Evolutionary conservation across 768 basidiomycete species (phyloP), one percentile per base, ranked within the genome.

Genomic region (Scleroderma citrinum): DNA sequence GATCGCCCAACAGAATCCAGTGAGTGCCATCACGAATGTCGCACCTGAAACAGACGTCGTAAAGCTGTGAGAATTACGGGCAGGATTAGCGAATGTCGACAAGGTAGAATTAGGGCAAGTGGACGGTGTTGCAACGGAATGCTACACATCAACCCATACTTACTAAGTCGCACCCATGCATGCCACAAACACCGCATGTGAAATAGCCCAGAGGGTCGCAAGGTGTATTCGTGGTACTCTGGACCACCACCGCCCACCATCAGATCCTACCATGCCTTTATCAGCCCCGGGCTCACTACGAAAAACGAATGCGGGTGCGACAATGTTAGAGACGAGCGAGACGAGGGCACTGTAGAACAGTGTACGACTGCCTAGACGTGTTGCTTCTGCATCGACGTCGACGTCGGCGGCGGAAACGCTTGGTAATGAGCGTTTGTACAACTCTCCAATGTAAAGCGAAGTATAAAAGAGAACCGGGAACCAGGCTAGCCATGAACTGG

Each of bases 1-100:
- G 45, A 97, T 76, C 5, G 92, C 92, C 90, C 88, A 96, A n/a
- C 88, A 85, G 57, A 96, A 85, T 0, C 95, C 95, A 7, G 85
- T 84, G 12, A 87, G 56, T 7, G 84, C 78, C 44, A 96, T 80
- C 51, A 97, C 75, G 12, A 83, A 48, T 1, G 87, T 92, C 16
- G 91, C 85, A 0, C 85, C 82, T 14, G 60, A 60, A 1, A 93
- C 85, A 14, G 75, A 81, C 8, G 78, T 75, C 2, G 82, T 85
- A 56, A 93, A 78, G 55, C 90, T 95, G 58, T 7, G 16, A 5
- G 21, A n/a, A n/a, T n/a, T n/a, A n/a, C n/a, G n/a, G n/a, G n/a
- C n/a, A n/a, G 13, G 23, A 36, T 52, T 53, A 55, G 20, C 46
- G 45, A 53, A 46, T 36, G 42, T 30, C 38, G n/a, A 26, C 36